Evolutionary conservation across 768 basidiomycete genomes (phyloP).

Genomic region (Filobasidium wieringae): DNA sequence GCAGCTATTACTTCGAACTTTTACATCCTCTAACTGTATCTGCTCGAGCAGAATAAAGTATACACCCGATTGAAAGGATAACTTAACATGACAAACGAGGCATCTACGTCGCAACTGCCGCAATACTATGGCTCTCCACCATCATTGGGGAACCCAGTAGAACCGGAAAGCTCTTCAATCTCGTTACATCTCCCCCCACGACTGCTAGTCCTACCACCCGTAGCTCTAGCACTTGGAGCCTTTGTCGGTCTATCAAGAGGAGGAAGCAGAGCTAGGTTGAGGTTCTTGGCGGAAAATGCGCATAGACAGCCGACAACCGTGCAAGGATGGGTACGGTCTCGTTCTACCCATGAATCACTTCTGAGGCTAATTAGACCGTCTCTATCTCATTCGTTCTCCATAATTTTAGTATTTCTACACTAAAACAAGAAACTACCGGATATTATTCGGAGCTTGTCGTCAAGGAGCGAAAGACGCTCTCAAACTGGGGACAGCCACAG

Average conservation of each 20-base stretch:
- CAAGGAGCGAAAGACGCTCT: constrained; percentile 28
- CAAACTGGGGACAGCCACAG: constrained; percentile 28
- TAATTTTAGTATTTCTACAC: constrained; percentile 40
- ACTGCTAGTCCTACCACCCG: constrained; percentile 27
- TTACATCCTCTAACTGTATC: too few species aligned
- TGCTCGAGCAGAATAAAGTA: too few species aligned
- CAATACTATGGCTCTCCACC: neutral
- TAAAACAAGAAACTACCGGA: constrained; percentile 35
- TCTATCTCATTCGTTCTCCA: neutral
- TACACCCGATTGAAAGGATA: too few species aligned
- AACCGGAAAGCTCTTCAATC: constrained; percentile 3
- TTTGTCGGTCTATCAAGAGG: constrained; percentile 32
- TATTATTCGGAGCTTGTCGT: constrained; percentile 24
- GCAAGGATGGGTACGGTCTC: constrained; percentile 33
- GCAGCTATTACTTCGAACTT: too few species aligned
- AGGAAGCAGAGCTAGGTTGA: constrained; percentile 28
- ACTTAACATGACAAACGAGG: neutral
- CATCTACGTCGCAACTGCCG: neutral
- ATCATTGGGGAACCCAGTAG: neutral
- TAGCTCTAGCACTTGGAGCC: constrained; percentile 27
- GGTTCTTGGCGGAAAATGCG: constrained; percentile 38
- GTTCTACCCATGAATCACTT: neutral
- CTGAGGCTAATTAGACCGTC: neutral
- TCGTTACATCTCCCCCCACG: constrained; percentile 24
- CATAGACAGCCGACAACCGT: constrained; percentile 34